Conservation (phyloP, 1,284 basidiomycete species). For the Austroboletus novae-zelandiae region DNA sequence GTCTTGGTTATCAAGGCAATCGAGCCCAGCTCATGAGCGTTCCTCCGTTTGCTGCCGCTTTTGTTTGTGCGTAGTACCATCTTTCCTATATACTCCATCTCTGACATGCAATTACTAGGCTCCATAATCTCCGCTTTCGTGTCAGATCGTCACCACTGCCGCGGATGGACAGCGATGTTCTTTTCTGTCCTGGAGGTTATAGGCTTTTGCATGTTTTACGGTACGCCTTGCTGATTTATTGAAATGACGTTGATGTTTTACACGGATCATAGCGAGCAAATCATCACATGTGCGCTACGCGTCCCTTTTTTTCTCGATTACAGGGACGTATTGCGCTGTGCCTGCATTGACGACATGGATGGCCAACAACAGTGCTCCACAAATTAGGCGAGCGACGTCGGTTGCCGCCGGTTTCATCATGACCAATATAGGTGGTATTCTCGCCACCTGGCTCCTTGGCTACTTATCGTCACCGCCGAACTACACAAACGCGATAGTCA, state of each 20-base stretch:
- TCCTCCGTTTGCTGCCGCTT: constrained; percentile 47
- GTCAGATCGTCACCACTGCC: constrained; percentile 44
- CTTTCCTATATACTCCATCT: neutral
- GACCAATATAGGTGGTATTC: constrained; percentile 57
- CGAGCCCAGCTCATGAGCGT: constrained; percentile 49
- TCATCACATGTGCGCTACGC: constrained; percentile 43
- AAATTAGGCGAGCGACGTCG: constrained; percentile 52
- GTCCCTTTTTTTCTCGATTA: constrained; percentile 49
- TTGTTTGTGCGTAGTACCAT: constrained; percentile 33
- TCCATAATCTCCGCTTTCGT: constrained; percentile 42
- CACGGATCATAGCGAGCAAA: constrained; percentile 11
- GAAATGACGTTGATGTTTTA: neutral
- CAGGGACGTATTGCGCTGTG: constrained; percentile 44
- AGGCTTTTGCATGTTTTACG: constrained; percentile 50
- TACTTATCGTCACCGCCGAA: constrained; percentile 42
- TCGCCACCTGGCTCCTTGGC: constrained; percentile 53
- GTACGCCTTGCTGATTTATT: constrained; percentile 24
- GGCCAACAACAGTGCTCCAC: constrained; percentile 58
- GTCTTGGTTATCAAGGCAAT: constrained; percentile 43
- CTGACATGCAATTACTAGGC: constrained; percentile 22
- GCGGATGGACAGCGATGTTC: constrained; percentile 39
- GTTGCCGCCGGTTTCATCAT: constrained; percentile 54
- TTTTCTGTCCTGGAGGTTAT: constrained; percentile 37
- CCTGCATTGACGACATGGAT: constrained; percentile 50
- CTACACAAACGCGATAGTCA: constrained; percentile 40